A percentile compares a stretch with the other conserved stretches of the same genome.
Evolutionary conservation across 257 asterid species (phyloP).

Genomic region (Ophiorrhiza pumila): DNA sequence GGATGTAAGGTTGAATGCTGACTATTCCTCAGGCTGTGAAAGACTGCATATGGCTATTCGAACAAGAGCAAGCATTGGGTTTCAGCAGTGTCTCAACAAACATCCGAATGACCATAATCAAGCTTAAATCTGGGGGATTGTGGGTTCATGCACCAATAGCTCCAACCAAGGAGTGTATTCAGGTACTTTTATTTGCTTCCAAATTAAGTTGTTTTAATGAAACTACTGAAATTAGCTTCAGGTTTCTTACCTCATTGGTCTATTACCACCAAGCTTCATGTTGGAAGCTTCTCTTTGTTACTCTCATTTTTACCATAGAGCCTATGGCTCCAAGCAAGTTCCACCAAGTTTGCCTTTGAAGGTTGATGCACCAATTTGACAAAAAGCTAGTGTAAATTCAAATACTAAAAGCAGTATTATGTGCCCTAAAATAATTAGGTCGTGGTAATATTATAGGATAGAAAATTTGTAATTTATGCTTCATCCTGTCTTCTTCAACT

Average conservation of each 20-base stretch:
- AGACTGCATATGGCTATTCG: constrained; percentile 72
- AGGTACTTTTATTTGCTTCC: constrained; percentile 34
- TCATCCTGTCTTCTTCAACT: background rate
- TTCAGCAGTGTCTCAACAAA: constrained; percentile 96
- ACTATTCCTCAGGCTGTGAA: constrained; percentile 77
- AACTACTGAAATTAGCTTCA: background rate
- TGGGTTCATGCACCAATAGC: constrained; percentile 99
- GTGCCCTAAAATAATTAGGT: background rate
- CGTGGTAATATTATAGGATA: background rate
- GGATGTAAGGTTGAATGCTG: too few relatives aligned
- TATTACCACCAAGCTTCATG: background rate
- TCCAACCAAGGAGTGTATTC: constrained; percentile 90
- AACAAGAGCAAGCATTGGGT: constrained; percentile 97
- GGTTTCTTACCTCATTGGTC: too few relatives aligned
- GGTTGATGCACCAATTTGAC: background rate
- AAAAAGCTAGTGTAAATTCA: too few relatives aligned
- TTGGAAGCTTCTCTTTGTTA: background rate
- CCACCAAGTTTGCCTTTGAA: background rate
- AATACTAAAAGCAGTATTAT: too few relatives aligned
- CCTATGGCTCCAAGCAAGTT: background rate
- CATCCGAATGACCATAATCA: constrained; percentile 87
- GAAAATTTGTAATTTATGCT: background rate
- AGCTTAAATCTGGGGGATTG: constrained; percentile 85
- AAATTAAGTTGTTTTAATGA: background rate
- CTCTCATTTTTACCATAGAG: background rate